Evolutionary conservation across 768 basidiomycete genomes (phyloP).

Genomic region (Tubosaeta brunneosetosa): DNA sequence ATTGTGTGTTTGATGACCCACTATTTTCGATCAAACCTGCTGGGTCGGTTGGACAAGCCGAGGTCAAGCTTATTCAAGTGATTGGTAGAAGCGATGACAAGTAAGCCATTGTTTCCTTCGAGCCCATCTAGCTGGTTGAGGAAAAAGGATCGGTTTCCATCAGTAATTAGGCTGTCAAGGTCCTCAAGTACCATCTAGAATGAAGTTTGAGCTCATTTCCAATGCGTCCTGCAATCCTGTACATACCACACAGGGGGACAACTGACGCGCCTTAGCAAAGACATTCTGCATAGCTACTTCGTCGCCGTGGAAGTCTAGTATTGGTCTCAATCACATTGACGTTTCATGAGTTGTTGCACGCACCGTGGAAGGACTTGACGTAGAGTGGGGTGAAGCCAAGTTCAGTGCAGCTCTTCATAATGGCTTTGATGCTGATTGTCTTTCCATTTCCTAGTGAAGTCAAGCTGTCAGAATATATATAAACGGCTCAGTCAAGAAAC

Average conservation of each 20-base stretch:
- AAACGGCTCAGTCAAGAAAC: conserved; percentile 3
- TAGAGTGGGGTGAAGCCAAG: conserved; percentile 67
- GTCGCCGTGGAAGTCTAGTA: conserved; percentile 53
- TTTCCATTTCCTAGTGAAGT: conserved; percentile 70
- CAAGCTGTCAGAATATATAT: neutral
- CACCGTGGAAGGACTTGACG: conserved; percentile 76
- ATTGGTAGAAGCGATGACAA: conserved; percentile 78
- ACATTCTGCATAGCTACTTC: conserved; percentile 62
- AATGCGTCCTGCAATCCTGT: conserved; percentile 29
- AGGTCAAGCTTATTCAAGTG: conserved; percentile 79
- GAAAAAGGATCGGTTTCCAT: conserved; percentile 80
- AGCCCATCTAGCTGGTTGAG: conserved; percentile 82
- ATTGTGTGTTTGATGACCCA: conserved; percentile 33
- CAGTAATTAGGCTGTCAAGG: conserved; percentile 76
- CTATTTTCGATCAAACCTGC: conserved; percentile 86
- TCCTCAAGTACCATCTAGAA: conserved; percentile 47
- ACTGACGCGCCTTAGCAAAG: conserved; percentile 68
- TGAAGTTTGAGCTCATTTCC: neutral
- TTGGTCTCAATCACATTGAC: conserved; percentile 6
- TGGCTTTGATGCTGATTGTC: conserved; percentile 75
- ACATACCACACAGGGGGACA: conserved; percentile 62
- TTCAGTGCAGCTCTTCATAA: conserved; percentile 70
- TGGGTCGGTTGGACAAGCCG: conserved; percentile 70
- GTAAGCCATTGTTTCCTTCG: conserved; percentile 72
- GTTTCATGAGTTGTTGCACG: conserved; percentile 12